These are phyloP conservation scores for Tetracladium marchalianum DNA, from an alignment of 495 filamentous ascomycete species.

Conservation along the genomic window DNA sequence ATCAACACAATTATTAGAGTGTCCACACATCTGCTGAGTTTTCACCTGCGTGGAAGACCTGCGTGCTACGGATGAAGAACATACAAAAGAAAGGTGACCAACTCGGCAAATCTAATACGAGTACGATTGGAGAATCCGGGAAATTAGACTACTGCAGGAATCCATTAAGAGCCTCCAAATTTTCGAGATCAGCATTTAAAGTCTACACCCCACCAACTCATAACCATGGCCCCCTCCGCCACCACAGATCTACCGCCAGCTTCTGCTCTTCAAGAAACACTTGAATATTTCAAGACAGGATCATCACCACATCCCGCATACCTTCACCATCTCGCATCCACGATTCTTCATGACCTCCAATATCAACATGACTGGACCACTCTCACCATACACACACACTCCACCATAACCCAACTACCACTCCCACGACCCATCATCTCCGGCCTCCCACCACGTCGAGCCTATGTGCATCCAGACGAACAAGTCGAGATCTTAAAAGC, in stretches of 20 bases:
- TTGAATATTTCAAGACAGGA: neutral
- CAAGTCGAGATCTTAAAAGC: conserved; percentile 68
- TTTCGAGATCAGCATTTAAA: neutral
- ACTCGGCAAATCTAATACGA: no score
- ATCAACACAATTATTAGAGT: no score
- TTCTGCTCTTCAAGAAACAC: conserved; percentile 7
- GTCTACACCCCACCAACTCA: neutral
- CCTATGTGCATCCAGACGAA: conserved; percentile 91
- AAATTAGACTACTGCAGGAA: neutral
- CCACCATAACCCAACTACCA: conserved; percentile 20
- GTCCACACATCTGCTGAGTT: no score
- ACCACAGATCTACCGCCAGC: neutral
- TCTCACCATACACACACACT: conserved; percentile 50
- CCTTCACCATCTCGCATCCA: conserved; percentile 43
- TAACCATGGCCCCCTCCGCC: conserved; percentile 10
- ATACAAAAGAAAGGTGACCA: no score
- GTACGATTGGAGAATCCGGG: neutral
- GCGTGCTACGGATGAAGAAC: no score
- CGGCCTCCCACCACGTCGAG: conserved; percentile 73
- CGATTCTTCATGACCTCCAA: conserved; percentile 71
- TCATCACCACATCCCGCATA: conserved; percentile 9
- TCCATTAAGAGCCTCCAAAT: neutral
- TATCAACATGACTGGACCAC: conserved; percentile 81
- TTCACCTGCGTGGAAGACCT: no score
- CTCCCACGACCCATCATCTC: conserved; percentile 62